Conservation (phyloP, 345 rosid species). For the Firmiana major region DNA sequence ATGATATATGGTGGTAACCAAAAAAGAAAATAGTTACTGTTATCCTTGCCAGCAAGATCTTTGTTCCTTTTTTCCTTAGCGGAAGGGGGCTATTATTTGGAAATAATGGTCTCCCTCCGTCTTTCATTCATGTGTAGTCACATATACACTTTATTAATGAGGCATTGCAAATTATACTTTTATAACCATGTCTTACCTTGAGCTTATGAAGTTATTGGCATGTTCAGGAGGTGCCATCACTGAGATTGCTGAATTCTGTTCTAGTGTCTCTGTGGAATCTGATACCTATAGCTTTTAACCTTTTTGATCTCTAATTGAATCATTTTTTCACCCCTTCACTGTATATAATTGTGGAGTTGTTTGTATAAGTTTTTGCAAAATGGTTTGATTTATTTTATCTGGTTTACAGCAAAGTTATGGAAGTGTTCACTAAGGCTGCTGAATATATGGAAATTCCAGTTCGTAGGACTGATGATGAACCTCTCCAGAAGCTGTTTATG, state of each 20-base stretch:
- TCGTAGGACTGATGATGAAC: conserved; percentile 92
- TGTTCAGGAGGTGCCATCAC: not conserved
- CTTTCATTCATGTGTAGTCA: not conserved
- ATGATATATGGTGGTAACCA: not conserved
- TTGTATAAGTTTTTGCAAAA: not conserved
- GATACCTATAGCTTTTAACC: not conserved
- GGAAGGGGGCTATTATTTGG: not conserved
- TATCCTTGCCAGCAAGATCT: not conserved
- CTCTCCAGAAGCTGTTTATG: conserved; percentile 93
- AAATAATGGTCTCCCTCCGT: not conserved
- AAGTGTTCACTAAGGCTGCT: conserved; percentile 93
- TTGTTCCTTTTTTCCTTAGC: not conserved
- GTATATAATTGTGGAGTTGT: not conserved
- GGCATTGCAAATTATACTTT: not conserved
- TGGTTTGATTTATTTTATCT: not conserved
- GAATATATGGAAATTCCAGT: conserved; percentile 96
- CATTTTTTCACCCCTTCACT: not conserved
- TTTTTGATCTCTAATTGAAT: not conserved
- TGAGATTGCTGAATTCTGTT: not conserved
- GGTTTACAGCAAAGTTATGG: conserved; percentile 91
- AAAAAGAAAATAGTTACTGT: not conserved
- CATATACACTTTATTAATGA: not conserved
- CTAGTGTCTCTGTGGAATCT: not conserved
- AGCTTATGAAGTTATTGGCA: not conserved
- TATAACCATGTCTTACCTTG: not conserved